Conservation (phyloP, 192 early-diverging fungal species). For the Phlyctochytrium planicorne region DNA sequence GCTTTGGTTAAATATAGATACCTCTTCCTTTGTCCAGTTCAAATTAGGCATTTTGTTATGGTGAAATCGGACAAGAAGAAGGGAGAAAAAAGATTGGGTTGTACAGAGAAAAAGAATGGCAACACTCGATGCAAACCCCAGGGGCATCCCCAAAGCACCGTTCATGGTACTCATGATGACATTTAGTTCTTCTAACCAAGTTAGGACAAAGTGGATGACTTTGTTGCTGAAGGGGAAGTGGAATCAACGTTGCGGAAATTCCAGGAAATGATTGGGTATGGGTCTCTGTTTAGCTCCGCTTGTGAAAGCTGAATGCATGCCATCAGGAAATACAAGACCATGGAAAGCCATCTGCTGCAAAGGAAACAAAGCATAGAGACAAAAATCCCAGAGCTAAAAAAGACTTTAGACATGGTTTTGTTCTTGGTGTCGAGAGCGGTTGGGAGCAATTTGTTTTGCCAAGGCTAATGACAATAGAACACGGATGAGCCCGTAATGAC, state of each 20-base stretch:
- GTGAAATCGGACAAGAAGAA: too few relatives aligned
- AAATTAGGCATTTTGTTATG: too few relatives aligned
- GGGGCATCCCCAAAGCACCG: slow-evolving; percentile 93
- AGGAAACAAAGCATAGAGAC: slow-evolving; percentile 79
- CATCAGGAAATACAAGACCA: slow-evolving; percentile 93
- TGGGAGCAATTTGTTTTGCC: neutral
- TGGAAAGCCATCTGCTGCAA: slow-evolving; percentile 89
- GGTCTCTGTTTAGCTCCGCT: slow-evolving; percentile 7
- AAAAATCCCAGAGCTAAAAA: slow-evolving; percentile 96
- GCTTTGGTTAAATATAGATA: too few relatives aligned
- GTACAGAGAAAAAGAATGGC: slow-evolving; percentile 40
- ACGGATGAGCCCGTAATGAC: slow-evolving; percentile 71
- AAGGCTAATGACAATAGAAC: slow-evolving; percentile 34
- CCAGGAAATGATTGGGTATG: slow-evolving; percentile 80
- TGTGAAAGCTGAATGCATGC: neutral
- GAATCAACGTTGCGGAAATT: slow-evolving; percentile 90
- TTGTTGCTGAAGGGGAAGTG: slow-evolving; percentile 70
- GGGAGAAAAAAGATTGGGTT: neutral
- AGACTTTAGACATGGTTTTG: slow-evolving; percentile 80
- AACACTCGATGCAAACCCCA: slow-evolving; percentile 75
- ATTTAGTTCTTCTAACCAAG: neutral
- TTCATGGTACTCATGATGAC: slow-evolving; percentile 73
- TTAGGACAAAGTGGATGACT: slow-evolving; percentile 86
- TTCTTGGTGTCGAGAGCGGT: neutral
- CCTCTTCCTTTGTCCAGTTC: too few relatives aligned